Percentiles rank a stretch among this genome's conserved stretches.
These are phyloP conservation scores for Trichophyton verrucosum DNA, from an alignment of 2,329 filamentous ascomycete species.

Conservation along the genomic window DNA sequence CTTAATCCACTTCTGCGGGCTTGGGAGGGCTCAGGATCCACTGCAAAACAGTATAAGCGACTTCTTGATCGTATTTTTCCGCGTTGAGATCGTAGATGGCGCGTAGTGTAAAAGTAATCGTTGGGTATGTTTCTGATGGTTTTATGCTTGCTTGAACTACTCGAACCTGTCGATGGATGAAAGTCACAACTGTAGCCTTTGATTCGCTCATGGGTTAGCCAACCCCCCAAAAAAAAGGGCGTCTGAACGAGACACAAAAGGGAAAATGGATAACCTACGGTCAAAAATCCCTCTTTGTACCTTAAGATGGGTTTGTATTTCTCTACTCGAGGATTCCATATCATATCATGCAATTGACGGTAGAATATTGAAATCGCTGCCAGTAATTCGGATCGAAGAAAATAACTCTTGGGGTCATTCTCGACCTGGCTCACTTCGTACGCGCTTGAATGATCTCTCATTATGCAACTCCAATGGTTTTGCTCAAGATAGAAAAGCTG, in stretches of 20 bases:
- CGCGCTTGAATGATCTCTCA: constrained; percentile 1
- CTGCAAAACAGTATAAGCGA: constrained; percentile 9
- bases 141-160: constrained; percentile 10
- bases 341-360: constrained; percentile 12
- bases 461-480: constrained; percentile 10
- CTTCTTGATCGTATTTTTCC: constrained; percentile 8
- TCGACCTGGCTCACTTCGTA: neutral
- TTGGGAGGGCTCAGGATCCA: constrained; percentile 13
- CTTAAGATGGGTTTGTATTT: constrained; percentile 5
- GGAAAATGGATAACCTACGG: constrained; percentile 3
- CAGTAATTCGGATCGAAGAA: constrained; percentile 10
- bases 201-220: neutral
- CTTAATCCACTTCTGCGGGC: neutral
- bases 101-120: constrained; percentile 9
- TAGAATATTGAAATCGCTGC: constrained; percentile 10
- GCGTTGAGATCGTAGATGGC: constrained; percentile 8
- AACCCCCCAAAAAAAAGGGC: neutral
- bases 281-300: constrained; percentile 10
- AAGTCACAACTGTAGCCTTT: constrained; percentile 11
- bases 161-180: constrained; percentile 5
- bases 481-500: neutral
- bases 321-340: constrained; percentile 7
- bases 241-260: neutral
- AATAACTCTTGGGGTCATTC: constrained; percentile 6
- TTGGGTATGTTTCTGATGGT: constrained; percentile 7